Evolutionary conservation across 768 basidiomycete species (phyloP).

Genomic region (Obba rivulosa): DNA sequence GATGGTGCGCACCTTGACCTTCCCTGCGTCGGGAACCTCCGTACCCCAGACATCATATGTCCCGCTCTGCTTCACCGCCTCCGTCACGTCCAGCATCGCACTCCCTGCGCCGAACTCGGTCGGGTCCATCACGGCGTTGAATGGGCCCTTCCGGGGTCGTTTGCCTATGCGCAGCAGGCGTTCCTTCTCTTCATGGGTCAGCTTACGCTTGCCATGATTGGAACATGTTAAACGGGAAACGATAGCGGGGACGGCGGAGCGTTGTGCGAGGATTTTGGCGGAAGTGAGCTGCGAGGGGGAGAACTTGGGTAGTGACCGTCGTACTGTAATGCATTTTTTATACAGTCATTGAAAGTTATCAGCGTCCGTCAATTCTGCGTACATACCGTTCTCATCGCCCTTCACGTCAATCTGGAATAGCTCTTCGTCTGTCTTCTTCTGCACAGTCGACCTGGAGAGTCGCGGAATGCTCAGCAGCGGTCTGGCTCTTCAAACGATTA

Average conservation of each 20-base stretch:
- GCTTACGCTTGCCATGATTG: slow-evolving; percentile 35
- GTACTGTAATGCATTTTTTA: slow-evolving; percentile 37
- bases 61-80: slow-evolving; percentile 65
- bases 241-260: slow-evolving; percentile 85
- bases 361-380: neutral
- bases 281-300: slow-evolving; percentile 55
- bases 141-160: slow-evolving; percentile 62
- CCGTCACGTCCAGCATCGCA: slow-evolving; percentile 56
- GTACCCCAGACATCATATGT: slow-evolving; percentile 59
- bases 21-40: slow-evolving; percentile 21
- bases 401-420: slow-evolving; percentile 77
- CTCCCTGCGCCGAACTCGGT: slow-evolving; percentile 63
- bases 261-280: slow-evolving; percentile 74
- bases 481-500: neutral
- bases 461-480: no score
- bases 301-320: slow-evolving; percentile 51
- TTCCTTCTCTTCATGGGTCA: slow-evolving; percentile 69
- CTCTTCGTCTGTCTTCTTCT: slow-evolving; percentile 65
- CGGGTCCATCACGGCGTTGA: slow-evolving; percentile 67
- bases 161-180: slow-evolving; percentile 73
- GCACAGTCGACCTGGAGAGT: slow-evolving; percentile 48
- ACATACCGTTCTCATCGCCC: slow-evolving; percentile 70
- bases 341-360: neutral
- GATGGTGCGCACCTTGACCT: slow-evolving; percentile 44
- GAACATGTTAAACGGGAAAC: slow-evolving; percentile 46